Conservation (phyloP, 2,329 filamentous ascomycete genomes). For the Ophiobolus disseminans region DNA sequence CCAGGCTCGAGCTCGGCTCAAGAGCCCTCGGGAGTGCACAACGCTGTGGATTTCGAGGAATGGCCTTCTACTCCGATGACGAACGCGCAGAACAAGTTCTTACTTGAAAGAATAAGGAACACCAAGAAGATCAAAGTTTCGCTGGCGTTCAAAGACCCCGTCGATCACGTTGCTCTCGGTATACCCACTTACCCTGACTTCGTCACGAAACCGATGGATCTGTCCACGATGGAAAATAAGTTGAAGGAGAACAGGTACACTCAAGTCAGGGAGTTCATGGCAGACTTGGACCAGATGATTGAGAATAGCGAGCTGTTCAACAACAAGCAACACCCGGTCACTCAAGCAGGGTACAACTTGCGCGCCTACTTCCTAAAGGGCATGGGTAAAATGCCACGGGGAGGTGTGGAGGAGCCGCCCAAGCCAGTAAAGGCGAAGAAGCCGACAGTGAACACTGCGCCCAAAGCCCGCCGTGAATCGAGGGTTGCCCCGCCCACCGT, state of each 20-base stretch:
- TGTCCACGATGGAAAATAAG: slow-evolving; percentile 81
- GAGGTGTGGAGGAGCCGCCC: slow-evolving; percentile 58
- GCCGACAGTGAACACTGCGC: slow-evolving; percentile 35
- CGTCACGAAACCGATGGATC: slow-evolving; percentile 82
- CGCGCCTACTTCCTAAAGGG: slow-evolving; percentile 66
- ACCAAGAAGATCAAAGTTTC: slow-evolving; percentile 89
- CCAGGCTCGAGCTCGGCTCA: slow-evolving; percentile 39
- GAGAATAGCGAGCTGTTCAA: slow-evolving; percentile 85
- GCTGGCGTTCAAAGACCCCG: slow-evolving; percentile 76
- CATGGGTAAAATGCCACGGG: slow-evolving; percentile 65
- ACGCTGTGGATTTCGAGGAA: slow-evolving; percentile 41
- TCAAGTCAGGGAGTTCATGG: slow-evolving; percentile 73
- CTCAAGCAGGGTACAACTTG: slow-evolving; percentile 69
- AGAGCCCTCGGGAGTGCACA: slow-evolving; percentile 38
- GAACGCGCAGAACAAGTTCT: slow-evolving; percentile 65
- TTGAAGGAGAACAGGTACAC: slow-evolving; percentile 74
- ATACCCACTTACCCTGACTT: slow-evolving; percentile 77
- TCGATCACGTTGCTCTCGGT: slow-evolving; percentile 75
- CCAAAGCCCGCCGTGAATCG: slow-evolving; percentile 58
- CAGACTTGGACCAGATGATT: slow-evolving; percentile 79
- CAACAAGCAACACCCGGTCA: slow-evolving; percentile 76
- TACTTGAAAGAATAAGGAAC: slow-evolving; percentile 71
- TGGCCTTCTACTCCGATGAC: slow-evolving; percentile 54
- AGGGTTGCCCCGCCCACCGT: slow-evolving; percentile 51
- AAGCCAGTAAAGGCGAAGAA: slow-evolving; percentile 65